These are phyloP conservation scores for Aspergillus uvarum DNA, from an alignment of 2,329 filamentous ascomycete species.

Conservation along the genomic window DNA sequence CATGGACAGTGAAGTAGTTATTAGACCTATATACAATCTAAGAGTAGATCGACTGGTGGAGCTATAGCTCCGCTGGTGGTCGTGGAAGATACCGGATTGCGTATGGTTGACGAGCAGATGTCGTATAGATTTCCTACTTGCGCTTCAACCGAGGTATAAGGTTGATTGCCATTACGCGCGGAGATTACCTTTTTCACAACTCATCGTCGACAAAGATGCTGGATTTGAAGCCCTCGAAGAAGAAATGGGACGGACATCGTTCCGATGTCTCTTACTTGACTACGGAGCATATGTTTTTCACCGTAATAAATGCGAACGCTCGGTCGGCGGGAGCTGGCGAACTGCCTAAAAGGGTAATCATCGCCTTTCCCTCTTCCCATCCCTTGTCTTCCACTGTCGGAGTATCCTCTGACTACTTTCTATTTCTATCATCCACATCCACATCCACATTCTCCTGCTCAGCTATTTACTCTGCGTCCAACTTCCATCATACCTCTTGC, in stretches of 20 bases:
- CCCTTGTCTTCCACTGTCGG: neutral
- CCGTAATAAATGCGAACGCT: neutral
- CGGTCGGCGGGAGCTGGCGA: conserved; percentile 7
- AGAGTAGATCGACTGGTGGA: conserved; percentile 4
- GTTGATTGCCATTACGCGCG: neutral
- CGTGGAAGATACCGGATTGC: conserved; percentile 22
- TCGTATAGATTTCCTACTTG: conserved; percentile 10
- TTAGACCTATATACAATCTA: neutral
- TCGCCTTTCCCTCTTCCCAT: conserved; percentile 3
- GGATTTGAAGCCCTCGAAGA: neutral
- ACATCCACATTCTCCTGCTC: neutral
- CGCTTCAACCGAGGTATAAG: neutral
- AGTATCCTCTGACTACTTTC: neutral
- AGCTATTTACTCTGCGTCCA: neutral
- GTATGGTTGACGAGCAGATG: conserved; percentile 19
- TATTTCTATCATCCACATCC: neutral
- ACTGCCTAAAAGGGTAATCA: conserved; percentile 18
- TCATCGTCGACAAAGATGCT: neutral
- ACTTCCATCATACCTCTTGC: neutral
- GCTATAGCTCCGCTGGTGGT: conserved; percentile 12
- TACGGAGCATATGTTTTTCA: neutral
- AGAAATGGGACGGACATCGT: neutral
- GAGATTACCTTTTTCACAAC: neutral
- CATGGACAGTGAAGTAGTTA: neutral
- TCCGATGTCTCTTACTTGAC: neutral